phyloP scores from a whole-genome alignment of 352 stramenopile species.

The Phytophthora sp. region DNA sequence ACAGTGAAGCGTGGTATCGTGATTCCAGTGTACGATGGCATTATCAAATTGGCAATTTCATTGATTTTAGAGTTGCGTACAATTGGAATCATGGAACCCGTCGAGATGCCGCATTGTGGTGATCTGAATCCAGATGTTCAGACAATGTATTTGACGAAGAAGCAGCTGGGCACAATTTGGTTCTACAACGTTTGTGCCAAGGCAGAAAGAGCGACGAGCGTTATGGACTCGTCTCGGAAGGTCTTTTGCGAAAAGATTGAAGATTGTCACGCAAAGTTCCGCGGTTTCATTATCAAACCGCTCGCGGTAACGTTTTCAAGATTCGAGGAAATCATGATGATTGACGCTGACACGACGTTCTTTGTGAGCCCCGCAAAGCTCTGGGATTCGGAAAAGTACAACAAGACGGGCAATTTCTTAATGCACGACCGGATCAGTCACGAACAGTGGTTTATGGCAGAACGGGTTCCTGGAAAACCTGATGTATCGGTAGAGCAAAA shows the following conservation, averaged over 20 bases:
- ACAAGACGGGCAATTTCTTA: slow-evolving; percentile 55
- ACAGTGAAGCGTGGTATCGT: slow-evolving; percentile 53
- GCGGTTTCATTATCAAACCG: slow-evolving; percentile 63
- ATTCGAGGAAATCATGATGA: slow-evolving; percentile 68
- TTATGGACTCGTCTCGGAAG: slow-evolving; percentile 26
- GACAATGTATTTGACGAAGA: slow-evolving; percentile 38
- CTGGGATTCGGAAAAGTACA: slow-evolving; percentile 54
- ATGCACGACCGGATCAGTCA: slow-evolving; percentile 64
- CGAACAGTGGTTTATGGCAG: slow-evolving; percentile 40
- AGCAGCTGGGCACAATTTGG: slow-evolving; percentile 33
- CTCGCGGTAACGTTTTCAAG: slow-evolving; percentile 55
- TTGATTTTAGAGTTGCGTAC: slow-evolving; percentile 53
- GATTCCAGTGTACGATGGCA: slow-evolving; percentile 55
- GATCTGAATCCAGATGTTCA: slow-evolving; percentile 45
- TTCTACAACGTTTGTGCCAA: slow-evolving; percentile 42
- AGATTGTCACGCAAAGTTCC: slow-evolving; percentile 50
- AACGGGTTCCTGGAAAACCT: slow-evolving; percentile 11
- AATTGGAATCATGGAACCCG: slow-evolving; percentile 45
- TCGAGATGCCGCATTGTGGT: slow-evolving; percentile 63
- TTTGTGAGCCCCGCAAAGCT: slow-evolving; percentile 54
- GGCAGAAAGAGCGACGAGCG: slow-evolving; percentile 34
- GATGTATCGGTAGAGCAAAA: slow-evolving; percentile 35
- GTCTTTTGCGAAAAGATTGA: slow-evolving; percentile 54
- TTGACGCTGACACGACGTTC: slow-evolving; percentile 70
- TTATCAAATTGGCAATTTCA: slow-evolving; percentile 50